Conservation (phyloP, 768 basidiomycete genomes). For the Ramaria sp. region DNA sequence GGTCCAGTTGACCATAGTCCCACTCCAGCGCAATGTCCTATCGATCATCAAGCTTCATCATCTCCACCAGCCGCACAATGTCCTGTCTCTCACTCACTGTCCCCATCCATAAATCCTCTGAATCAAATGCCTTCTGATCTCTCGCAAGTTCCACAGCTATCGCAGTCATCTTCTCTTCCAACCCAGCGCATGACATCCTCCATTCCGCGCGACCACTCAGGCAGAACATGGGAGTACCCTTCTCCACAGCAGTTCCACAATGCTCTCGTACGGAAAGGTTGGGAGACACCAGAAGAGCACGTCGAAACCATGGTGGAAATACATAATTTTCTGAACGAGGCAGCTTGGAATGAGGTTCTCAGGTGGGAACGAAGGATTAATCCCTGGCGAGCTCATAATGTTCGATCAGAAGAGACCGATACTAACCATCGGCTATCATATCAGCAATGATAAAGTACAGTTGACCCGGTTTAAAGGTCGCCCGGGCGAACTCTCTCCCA, state of each 20-base stretch:
- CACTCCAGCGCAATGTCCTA: conserved; percentile 44
- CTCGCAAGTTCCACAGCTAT: conserved; percentile 51
- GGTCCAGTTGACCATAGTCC: not conserved
- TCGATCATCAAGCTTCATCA: conserved; percentile 36
- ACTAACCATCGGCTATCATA: not conserved
- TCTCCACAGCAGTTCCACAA: conserved; percentile 98
- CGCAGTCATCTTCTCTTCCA: conserved; percentile 52
- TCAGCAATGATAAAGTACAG: conserved; percentile 57
- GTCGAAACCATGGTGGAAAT: conserved; percentile 97
- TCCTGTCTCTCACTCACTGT: conserved; percentile 24
- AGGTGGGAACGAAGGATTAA: conserved; percentile 77
- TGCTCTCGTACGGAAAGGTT: conserved; percentile 89
- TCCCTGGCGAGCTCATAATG: conserved; percentile 33
- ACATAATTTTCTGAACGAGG: conserved; percentile 95
- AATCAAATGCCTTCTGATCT: conserved; percentile 83
- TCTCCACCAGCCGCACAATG: conserved; percentile 21
- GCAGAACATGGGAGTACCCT: conserved; percentile 83
- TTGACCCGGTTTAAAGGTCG: conserved; percentile 80
- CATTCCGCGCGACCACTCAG: conserved; percentile 54
- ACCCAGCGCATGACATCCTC: conserved; percentile 69
- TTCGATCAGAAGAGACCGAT: not conserved
- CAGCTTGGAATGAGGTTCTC: conserved; percentile 90
- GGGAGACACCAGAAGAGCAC: conserved; percentile 95
- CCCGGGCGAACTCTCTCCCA: conserved; percentile 90
- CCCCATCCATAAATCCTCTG: conserved; percentile 41